phyloP scores from a whole-genome alignment of 106 monocot genomes.

The Agapanthus africanus region DNA sequence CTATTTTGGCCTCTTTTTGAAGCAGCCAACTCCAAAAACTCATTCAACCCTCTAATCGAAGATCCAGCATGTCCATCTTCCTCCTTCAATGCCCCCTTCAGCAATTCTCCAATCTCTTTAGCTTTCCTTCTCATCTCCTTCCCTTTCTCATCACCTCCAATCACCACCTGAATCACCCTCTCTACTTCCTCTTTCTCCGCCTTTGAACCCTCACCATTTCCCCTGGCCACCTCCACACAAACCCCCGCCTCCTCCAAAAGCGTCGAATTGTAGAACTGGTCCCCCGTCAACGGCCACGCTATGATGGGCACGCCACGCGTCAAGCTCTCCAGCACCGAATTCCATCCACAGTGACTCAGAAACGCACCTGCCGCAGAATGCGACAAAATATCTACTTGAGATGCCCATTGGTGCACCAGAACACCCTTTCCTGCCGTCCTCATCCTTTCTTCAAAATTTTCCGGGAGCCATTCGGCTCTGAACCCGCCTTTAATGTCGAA shows the following conservation, averaged over 20 bases:
- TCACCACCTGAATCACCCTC: not conserved
- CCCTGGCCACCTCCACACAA: slow-evolving; percentile 17
- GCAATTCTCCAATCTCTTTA: not conserved
- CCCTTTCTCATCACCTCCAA: not conserved
- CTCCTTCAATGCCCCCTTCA: not conserved
- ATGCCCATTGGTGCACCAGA: slow-evolving; percentile 32
- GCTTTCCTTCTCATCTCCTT: slow-evolving; percentile 8
- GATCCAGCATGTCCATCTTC: not conserved
- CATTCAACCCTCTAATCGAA: not conserved
- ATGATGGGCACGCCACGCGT: slow-evolving; percentile 15
- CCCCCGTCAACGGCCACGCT: slow-evolving; percentile 17
- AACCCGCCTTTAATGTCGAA: slow-evolving; percentile 10
- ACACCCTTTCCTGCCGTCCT: slow-evolving; percentile 10
- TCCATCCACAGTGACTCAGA: slow-evolving; percentile 81
- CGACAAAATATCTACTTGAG: slow-evolving; percentile 27
- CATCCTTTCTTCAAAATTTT: slow-evolving; percentile 22
- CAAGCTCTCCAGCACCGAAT: slow-evolving; percentile 33
- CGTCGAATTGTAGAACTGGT: slow-evolving; percentile 24
- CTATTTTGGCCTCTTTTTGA: no score
- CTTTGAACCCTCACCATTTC: not conserved
- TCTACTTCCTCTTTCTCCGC: not conserved
- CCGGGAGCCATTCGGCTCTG: slow-evolving; percentile 28
- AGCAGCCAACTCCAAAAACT: not conserved
- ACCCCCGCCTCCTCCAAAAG: slow-evolving; percentile 11
- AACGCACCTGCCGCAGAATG: slow-evolving; percentile 34